Conservation (phyloP, 345 rosid genomes). For the Eucalyptus shirleyi region DNA sequence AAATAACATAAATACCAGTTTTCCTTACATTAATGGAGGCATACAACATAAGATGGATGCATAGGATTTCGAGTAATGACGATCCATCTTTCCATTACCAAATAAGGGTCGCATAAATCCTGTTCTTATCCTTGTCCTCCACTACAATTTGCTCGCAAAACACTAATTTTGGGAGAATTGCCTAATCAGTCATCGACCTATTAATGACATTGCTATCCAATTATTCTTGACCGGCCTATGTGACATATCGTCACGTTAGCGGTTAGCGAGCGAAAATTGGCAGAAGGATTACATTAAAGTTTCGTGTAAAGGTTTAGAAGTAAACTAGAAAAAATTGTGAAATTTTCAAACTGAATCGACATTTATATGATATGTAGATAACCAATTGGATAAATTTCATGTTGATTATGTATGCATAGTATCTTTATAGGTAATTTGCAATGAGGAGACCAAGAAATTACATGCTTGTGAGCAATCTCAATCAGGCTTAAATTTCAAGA, state of each 20-base stretch:
- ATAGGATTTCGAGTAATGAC: neutral
- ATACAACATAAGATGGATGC: neutral
- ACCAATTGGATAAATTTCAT: neutral
- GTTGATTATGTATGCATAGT: neutral
- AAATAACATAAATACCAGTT: neutral
- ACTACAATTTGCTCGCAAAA: neutral
- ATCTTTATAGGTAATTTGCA: neutral
- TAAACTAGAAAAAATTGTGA: neutral
- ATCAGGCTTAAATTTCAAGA: neutral
- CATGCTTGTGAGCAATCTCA: neutral
- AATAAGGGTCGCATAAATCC: neutral
- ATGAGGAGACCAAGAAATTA: neutral
- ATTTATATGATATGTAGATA: neutral
- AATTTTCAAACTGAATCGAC: neutral
- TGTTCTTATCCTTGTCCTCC: neutral
- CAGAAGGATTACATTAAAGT: fast-evolving
- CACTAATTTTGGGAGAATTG: fast-evolving
- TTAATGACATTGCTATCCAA: neutral
- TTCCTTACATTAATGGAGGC: neutral
- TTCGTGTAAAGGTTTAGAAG: neutral
- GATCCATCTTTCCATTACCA: neutral
- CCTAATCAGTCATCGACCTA: neutral
- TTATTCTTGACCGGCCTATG: neutral
- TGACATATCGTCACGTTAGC: neutral
- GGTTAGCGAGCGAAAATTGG: fast-evolving